phyloP scores from a whole-genome alignment of 2,329 filamentous ascomycete genomes.

The Paraphaeosphaeria minitans region DNA sequence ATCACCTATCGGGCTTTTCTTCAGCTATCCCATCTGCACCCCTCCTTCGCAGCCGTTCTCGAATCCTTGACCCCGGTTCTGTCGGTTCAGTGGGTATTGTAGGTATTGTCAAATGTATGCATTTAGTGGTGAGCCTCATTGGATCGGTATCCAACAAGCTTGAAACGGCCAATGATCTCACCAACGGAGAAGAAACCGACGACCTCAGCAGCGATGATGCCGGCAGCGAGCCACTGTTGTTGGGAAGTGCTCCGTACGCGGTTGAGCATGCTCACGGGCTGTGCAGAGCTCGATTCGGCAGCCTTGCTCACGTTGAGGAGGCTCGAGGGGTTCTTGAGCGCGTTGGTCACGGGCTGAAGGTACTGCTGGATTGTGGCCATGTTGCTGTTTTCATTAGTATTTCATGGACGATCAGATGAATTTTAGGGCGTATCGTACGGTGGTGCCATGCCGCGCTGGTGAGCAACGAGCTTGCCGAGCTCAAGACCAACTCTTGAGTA shows the following conservation, averaged over 20 bases:
- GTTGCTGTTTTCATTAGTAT: conserved; percentile 60
- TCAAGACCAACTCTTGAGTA: conserved; percentile 90
- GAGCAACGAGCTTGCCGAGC: conserved; percentile 84
- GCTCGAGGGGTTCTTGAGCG: conserved; percentile 69
- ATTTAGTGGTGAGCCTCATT: conserved; percentile 40
- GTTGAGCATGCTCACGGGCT: conserved; percentile 60
- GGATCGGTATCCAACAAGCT: conserved; percentile 83
- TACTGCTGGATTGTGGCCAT: conserved; percentile 83
- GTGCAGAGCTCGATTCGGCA: conserved; percentile 51
- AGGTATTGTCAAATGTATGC: conserved; percentile 15
- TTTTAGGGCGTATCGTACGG: conserved; percentile 69
- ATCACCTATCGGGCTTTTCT: background rate
- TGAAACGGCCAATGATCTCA: conserved; percentile 94
- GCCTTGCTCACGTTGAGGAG: conserved; percentile 56
- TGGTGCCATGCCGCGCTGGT: conserved; percentile 87
- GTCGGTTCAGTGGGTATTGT: conserved; percentile 7
- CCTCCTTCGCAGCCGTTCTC: background rate
- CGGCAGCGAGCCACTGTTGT: conserved; percentile 72
- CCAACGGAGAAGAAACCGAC: conserved; percentile 97
- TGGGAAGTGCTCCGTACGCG: conserved; percentile 71
- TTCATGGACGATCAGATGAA: background rate
- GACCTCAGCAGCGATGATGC: conserved; percentile 82
- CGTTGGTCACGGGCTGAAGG: conserved; percentile 76
- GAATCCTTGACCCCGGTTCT: conserved; percentile 3
- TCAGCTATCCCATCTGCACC: background rate